Evolutionary conservation across 1,284 basidiomycete species (phyloP).

Genomic region (Porodaedalea pini): DNA sequence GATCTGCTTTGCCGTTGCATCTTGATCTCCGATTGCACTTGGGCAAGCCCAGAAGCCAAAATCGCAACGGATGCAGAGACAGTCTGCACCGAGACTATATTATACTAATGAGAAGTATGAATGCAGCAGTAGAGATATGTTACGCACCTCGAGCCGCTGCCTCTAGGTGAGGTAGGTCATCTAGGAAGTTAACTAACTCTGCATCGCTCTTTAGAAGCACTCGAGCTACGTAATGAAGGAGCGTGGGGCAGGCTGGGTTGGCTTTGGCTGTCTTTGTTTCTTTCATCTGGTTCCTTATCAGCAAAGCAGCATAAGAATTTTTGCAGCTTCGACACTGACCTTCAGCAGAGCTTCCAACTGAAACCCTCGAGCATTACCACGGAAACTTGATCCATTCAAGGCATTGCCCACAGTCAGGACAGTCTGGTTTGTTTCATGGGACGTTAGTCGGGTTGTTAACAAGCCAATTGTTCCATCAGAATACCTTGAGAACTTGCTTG

Average conservation of each 20-base stretch:
- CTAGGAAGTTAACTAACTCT: conserved; percentile 66
- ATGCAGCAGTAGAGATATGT: neutral
- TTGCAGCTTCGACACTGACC: conserved; percentile 38
- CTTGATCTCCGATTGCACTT: conserved; percentile 56
- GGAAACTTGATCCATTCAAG: conserved; percentile 78
- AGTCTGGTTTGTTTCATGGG: conserved; percentile 42
- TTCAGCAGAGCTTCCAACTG: conserved; percentile 78
- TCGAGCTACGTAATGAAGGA: conserved; percentile 82
- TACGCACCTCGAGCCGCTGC: conserved; percentile 72
- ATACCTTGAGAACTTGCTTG: conserved; percentile 66
- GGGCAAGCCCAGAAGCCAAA: conserved; percentile 54
- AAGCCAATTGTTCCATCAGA: neutral
- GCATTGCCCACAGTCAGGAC: conserved; percentile 79
- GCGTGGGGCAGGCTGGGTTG: conserved; percentile 70
- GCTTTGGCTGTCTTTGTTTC: conserved; percentile 79
- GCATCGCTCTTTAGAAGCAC: conserved; percentile 72
- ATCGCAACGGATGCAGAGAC: conserved; percentile 56
- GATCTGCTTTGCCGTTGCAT: conserved; percentile 35
- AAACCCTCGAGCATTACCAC: conserved; percentile 83
- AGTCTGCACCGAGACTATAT: conserved; percentile 70
- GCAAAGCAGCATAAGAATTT: conserved; percentile 8
- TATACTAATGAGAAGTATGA: conserved; percentile 12
- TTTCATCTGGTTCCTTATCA: conserved; percentile 52
- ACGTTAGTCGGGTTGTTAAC: neutral
- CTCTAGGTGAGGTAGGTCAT: conserved; percentile 80